A percentile compares a stretch with the other conserved stretches of the same genome.
Conservation (phyloP, 1,284 basidiomycete species). For the Cerrena zonata region DNA sequence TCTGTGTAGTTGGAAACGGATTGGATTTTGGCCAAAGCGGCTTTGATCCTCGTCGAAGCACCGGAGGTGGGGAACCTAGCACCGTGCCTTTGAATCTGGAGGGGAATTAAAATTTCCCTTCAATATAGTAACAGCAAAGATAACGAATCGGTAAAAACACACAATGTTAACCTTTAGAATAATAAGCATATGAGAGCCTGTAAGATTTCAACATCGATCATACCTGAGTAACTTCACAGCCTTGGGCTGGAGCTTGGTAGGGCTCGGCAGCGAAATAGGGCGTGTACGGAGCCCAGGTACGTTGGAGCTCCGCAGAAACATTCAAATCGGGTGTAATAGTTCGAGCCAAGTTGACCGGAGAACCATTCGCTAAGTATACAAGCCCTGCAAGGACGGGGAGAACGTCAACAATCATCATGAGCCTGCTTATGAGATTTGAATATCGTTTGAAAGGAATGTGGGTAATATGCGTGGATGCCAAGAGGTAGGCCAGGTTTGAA, state of each 20-base stretch:
- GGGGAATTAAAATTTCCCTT: not conserved
- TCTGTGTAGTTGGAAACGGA: slow-evolving; percentile 40
- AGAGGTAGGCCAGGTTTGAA: too few species aligned
- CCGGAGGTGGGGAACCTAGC: slow-evolving; percentile 69
- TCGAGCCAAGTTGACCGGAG: too few species aligned
- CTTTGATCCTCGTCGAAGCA: slow-evolving; percentile 41
- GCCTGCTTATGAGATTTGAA: too few species aligned
- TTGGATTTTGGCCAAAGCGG: slow-evolving; percentile 49
- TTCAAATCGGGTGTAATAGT: slow-evolving; percentile 13
- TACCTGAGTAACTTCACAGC: slow-evolving; percentile 56
- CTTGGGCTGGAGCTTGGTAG: slow-evolving; percentile 43
- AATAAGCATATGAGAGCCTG: not conserved
- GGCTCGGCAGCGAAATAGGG: slow-evolving; percentile 47
- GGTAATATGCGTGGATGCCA: too few species aligned
- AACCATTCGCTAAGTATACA: not conserved
- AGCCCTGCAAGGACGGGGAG: not conserved
- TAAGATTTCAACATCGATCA: slow-evolving; percentile 7
- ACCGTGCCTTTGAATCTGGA: slow-evolving; percentile 79
- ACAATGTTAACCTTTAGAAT: slow-evolving; percentile 55
- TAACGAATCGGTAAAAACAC: slow-evolving; percentile 20
- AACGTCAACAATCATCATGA: slow-evolving; percentile 2
- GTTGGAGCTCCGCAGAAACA: slow-evolving; percentile 20
- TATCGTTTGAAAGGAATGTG: too few species aligned
- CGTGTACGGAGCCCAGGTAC: slow-evolving; percentile 53
- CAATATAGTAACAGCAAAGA: not conserved